Conservation (phyloP, 768 basidiomycete species). For the Cystofilobasidium macerans region DNA sequence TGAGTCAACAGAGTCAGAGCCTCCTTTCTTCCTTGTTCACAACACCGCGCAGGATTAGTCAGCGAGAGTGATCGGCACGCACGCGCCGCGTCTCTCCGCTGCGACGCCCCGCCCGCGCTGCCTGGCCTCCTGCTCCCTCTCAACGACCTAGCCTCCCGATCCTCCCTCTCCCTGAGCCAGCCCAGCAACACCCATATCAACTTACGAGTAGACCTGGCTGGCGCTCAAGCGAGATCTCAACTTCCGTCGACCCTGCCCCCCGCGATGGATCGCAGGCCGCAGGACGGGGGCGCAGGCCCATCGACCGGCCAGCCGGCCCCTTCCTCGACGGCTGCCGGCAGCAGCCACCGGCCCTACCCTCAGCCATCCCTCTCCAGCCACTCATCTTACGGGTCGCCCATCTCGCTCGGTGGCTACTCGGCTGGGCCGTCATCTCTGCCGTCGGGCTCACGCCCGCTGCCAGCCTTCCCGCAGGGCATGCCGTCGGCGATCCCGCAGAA, state of each 20-base stretch:
- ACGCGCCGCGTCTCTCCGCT: too few species aligned
- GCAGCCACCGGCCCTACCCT: background rate
- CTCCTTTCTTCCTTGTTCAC: too few species aligned
- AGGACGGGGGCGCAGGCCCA: background rate
- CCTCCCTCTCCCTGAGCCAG: too few species aligned
- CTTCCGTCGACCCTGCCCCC: background rate
- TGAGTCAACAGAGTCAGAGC: too few species aligned
- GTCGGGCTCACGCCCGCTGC: background rate
- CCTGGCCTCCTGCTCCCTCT: too few species aligned
- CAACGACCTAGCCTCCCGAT: too few species aligned
- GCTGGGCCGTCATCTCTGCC: background rate
- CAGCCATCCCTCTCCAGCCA: background rate
- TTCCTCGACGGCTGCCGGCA: background rate
- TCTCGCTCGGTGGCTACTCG: background rate
- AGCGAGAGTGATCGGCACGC: too few species aligned
- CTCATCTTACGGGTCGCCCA: conserved; percentile 3
- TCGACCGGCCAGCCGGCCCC: background rate
- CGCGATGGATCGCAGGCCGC: background rate
- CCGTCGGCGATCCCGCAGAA: background rate
- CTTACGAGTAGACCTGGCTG: too few species aligned
- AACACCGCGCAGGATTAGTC: too few species aligned
- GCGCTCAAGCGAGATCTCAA: too few species aligned
- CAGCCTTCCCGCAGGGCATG: background rate
- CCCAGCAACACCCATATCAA: too few species aligned
- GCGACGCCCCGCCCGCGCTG: too few species aligned